Evolutionary conservation across 108 stramenopile species (phyloP).

Genomic region (Parietichytrium sp.): DNA sequence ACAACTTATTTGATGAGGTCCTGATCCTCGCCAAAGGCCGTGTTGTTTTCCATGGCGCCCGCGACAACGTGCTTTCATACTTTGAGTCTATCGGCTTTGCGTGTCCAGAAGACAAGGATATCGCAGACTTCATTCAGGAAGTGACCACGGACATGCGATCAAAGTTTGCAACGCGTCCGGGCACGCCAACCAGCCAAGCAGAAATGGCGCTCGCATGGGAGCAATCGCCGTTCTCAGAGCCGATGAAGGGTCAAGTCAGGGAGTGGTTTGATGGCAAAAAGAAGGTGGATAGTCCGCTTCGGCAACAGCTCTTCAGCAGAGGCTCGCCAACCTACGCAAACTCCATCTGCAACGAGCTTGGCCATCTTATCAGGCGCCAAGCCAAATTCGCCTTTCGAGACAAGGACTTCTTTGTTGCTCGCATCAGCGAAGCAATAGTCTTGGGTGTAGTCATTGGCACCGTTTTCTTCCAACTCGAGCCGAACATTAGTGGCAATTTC

Average conservation of each 20-base stretch:
- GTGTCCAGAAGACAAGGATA: slow-evolving; percentile 72
- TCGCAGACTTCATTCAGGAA: slow-evolving; percentile 69
- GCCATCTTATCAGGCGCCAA: background rate
- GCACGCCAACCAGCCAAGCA: background rate
- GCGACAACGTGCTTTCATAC: slow-evolving; percentile 47
- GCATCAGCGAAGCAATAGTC: background rate
- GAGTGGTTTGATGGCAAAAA: background rate
- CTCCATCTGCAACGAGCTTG: background rate
- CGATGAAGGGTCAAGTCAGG: background rate
- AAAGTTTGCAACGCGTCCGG: background rate
- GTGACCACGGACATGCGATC: slow-evolving; percentile 32
- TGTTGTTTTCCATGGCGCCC: background rate
- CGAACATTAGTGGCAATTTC: background rate
- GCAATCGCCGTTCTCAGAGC: background rate
- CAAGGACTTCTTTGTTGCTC: background rate
- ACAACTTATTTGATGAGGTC: background rate
- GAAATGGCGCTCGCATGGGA: background rate
- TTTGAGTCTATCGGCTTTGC: slow-evolving; percentile 68
- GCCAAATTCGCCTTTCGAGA: background rate
- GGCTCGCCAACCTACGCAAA: slow-evolving; percentile 52
- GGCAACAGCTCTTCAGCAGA: background rate
- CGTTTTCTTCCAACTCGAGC: background rate
- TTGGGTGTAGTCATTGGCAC: slow-evolving; percentile 35
- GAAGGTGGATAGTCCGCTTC: background rate
- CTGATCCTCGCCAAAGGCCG: background rate